Base-by-base conservation (phyloP, 2,329 filamentous ascomycete species). In the Penicillium carneum region DNA sequence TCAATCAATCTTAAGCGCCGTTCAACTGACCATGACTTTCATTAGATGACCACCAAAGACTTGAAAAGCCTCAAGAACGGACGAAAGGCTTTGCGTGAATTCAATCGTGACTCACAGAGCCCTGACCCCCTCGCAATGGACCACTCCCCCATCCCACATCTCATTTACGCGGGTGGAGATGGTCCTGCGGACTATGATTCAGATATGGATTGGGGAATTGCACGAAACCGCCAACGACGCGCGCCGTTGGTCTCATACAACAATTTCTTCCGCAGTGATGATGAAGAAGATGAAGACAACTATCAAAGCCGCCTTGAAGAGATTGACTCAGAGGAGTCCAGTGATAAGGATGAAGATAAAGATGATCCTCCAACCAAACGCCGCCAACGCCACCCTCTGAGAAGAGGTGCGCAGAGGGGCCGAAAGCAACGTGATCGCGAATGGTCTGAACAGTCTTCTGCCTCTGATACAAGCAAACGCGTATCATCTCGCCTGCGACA, bases 401-500 rank as follows among this genome's bases (percentile, higher is more conserved):
- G 43, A 20, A 46, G 38, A 45, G 42, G 49, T 18, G 56, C 46
- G 5, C 61, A n/a, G n/a, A 56, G 42, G 23, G 31, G 20, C 29
- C 50, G 8, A 36, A 38, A 33, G 20, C 26, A 16, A 46, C 43
- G 8, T 42, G 11, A 8, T n/a, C 36, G 20, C 18, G 20, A 49
- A 31, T 48, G 59, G 8, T 56, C 47, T 3, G 63, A 71, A 16
- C 60, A 68, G 4, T 51, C 65, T 29, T 59, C 57, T 29, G 54
- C 39, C 26, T 49, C 60, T 3, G 46, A 56, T 2, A 62, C 29
- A 34, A 68, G 63, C 14, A 71, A 67, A 9, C 72, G 77, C 10
- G 66, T 62, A 34, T 80, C 78, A 6, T 72, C 68, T 12, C 69
- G 78, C 33, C 64, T 69, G 1, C 69, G 72, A 26, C 72, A 68